Base-by-base conservation (phyloP, 257 asterid species). In the Solanum paucissectum region DNA sequence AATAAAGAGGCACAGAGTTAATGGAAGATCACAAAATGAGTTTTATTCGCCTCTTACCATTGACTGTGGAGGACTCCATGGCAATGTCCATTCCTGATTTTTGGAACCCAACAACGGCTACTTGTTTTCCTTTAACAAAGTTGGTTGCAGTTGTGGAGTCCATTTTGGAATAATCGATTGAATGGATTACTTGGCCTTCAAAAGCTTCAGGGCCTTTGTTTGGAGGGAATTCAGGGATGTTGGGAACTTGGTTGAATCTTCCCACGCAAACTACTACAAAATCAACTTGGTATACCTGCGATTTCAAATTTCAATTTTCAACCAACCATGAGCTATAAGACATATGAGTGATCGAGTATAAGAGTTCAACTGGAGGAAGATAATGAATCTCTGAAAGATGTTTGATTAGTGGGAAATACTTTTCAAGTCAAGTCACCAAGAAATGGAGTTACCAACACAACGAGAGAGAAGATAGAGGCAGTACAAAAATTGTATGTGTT, bases 31-130 rank as follows among this genome's bases (percentile, higher is more conserved):
- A 25, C 73, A 66, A 25, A 25, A 21, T 58, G n/a, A 58, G 27
- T 8, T 55, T 7, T 23, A 55, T 7, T 42, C 20, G 8, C 12
- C 68, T 21, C 72, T 34, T 33, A 36, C 94, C 92, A 37, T 93
- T 91, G 7, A 81, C 84, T 0, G 86, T 71, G 11, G 94, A 87
- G 88, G 90, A 87, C 64, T 91, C 93, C 92, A 90, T 90, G 34
- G 95, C 88, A 11, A 93, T 90, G 60, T 93, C 95, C 87, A 92
- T 88, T 40, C 91, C 94, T 9, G 95, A 86, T 93, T 93, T 92
- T 87, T 92, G 93, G 82, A 91, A 88, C 10, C 93, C 94, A 52
- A 93, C 92, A 11, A 72, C 12, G 44, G 25, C 79, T 72, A 72
- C 79, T 7, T 72, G 40, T 72, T 72, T 72, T 72, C 82, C 82